phyloP scores from a whole-genome alignment of 2,329 filamentous ascomycete species.

The Sclerotinia spermophila region DNA sequence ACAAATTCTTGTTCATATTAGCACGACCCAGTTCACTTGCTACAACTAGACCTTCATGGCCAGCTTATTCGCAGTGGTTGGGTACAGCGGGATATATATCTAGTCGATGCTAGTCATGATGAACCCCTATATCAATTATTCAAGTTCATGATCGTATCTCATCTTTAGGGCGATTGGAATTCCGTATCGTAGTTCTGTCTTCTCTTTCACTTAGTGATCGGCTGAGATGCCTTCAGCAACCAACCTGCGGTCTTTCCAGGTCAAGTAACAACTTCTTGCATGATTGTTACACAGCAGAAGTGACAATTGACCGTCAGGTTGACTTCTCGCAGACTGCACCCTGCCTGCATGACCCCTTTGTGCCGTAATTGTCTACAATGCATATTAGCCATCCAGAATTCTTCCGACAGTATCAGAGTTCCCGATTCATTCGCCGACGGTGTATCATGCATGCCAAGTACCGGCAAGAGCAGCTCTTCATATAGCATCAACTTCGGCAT shows the following conservation, averaged over 20 bases:
- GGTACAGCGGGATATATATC: background rate
- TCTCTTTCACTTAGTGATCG: background rate
- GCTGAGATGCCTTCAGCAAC: background rate
- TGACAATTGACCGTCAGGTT: conserved; percentile 1
- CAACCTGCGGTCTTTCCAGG: background rate
- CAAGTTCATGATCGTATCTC: background rate
- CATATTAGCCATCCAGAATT: conserved; percentile 3
- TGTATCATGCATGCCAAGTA: conserved; percentile 4
- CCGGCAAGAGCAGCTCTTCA: background rate
- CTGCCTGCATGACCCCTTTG: background rate
- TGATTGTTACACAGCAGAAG: conserved; percentile 15
- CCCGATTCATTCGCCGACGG: conserved; percentile 7
- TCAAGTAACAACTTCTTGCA: background rate
- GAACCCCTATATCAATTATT: background rate
- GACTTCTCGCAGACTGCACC: background rate
- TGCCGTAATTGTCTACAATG: conserved; percentile 1
- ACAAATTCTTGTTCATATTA: background rate
- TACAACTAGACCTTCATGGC: no score
- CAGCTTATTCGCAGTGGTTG: background rate
- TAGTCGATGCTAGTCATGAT: background rate
- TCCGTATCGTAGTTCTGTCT: background rate
- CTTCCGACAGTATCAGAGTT: background rate
- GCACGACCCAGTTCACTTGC: background rate
- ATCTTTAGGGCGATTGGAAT: background rate
- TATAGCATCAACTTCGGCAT: conserved; percentile 7